Evolutionary conservation across 805 yeast genomes (phyloP), one percentile per base, ranked within the genome.

Genomic region (Brettanomyces anomalus): DNA sequence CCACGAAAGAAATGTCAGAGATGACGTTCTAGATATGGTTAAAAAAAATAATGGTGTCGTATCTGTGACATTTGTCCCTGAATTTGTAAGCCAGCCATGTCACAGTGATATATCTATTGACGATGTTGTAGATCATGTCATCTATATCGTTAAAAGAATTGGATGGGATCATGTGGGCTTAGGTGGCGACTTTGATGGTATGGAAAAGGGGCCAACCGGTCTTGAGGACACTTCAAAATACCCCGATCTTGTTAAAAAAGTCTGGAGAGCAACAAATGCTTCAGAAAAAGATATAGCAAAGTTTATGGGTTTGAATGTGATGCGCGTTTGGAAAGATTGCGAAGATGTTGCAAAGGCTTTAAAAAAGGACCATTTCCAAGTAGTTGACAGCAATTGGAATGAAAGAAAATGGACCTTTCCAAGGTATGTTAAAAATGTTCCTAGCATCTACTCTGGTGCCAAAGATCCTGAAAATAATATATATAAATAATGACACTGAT

Each of bases 161-260:
- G 79, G 79, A 1, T 73, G 76, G 77, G 72, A 69, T 30, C 72
- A 70, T 49, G 75, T 73, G 37, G 77, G 77, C 0, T 50, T 73
- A n/a, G 79, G 79, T 1, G 64, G 71, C 4, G 79, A 74, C 53
- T 73, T 72, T 48, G 79, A 74, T 51, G 79, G 78, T 13, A 72
- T 72, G 41, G 70, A 71, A 1, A 16, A 53, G 44, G 57, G 57
- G 0, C 78, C 79, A 5, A 50, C 45, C 15, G 79, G 77, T 0
- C 53, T 74, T n/a, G 77, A 74, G 50, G 77, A 74, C 49, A 77
- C 72, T 1, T 71, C 77, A 11, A 74, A 73, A 50, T 74, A 74
- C 48, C 79, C 79, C 0, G 75, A 70, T 34, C 54, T 74, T 40
- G 51, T 74, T 24, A 64, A 62, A 43, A 54, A 48, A 32, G 52